Base-by-base conservation (phyloP, 2,329 filamentous ascomycete genomes). In the Cryphonectria naterciae region DNA sequence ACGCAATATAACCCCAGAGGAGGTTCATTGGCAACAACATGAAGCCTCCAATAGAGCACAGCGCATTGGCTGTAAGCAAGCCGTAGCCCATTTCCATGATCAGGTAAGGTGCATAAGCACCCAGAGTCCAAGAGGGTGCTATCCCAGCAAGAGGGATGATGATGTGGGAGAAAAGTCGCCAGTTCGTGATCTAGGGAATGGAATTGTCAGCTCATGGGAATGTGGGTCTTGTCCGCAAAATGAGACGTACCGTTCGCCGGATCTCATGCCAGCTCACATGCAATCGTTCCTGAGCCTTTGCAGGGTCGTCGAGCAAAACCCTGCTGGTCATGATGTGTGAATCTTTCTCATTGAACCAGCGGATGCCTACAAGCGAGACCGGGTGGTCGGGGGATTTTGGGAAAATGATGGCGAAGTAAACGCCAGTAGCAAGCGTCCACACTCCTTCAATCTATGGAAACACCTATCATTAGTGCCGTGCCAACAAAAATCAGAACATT, bases 31-130 rank as follows among this genome's bases (percentile, higher is more conserved):
- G 63, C 22, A 70, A 52, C 63, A 70, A n/a, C 54, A 70, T 70
- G n/a, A 66, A 70, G 8, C 68, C 68, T n/a, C 63, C 68, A 6
- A 65, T 60, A 25, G 68, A 70, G 35, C 56, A 66, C 10, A 66
- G 15, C 2, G 87, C 87, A 70, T 89, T 89, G 63, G 83, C 83
- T 0, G 76, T 79, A 3, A 89, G 81, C 0, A 78, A 75, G 4
- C 76, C 77, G 72, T 87, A 89, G 0, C 87, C 87, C 63, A 89
- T 85, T 15, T 81, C 82, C 65, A 79, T 83, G 70, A 89, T 85
- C 63, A 89, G 84, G 7, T 83, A 83, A 0, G 87, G 87, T 0
- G 85, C 83, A 72, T 89, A 88, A 4, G 86, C 85, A 68, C 85
- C 81, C 58, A 86, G 83, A 1, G 82, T 81, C 76, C 82, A 74